Conservation (phyloP, 2,329 filamentous ascomycete species). For the Fusarium sp. region DNA sequence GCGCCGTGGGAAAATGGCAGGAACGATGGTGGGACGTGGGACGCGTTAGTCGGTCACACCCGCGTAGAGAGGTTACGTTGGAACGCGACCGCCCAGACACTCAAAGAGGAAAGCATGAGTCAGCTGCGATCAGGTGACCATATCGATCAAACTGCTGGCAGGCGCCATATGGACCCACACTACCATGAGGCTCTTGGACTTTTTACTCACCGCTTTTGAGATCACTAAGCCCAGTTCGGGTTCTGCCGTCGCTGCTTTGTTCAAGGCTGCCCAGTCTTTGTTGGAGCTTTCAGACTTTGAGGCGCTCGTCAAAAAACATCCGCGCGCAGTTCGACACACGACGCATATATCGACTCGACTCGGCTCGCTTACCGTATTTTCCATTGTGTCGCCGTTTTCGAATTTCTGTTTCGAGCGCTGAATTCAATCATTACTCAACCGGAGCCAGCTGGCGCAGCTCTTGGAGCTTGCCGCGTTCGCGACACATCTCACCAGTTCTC, state of each 20-base stretch:
- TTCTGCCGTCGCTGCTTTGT: slow-evolving; percentile 40
- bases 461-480: slow-evolving; percentile 38
- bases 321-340: slow-evolving; percentile 33
- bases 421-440: slow-evolving; percentile 12
- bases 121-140: slow-evolving; percentile 28
- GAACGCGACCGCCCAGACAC: slow-evolving; percentile 24
- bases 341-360: slow-evolving; percentile 15
- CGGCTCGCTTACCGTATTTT: slow-evolving; percentile 1
- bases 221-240: slow-evolving; percentile 23
- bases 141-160: not conserved
- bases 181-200: slow-evolving; percentile 19
- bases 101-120: slow-evolving; percentile 5
- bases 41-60: slow-evolving; percentile 49
- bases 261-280: slow-evolving; percentile 42
- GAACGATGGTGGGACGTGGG: slow-evolving; percentile 32
- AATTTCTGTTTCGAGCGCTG: slow-evolving; percentile 5
- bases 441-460: slow-evolving; percentile 37
- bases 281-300: slow-evolving; percentile 45
- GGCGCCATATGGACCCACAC: not conserved
- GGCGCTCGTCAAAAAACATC: slow-evolving; percentile 35
- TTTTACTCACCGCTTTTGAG: slow-evolving; percentile 25
- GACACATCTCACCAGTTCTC: slow-evolving; percentile 34
- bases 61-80: slow-evolving; percentile 53
- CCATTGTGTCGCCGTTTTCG: slow-evolving; percentile 11
- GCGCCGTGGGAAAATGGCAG: slow-evolving; percentile 34